Evolutionary conservation across 148 eudicot genomes (phyloP).

Genomic region (Vaccinium vitisidaea): DNA sequence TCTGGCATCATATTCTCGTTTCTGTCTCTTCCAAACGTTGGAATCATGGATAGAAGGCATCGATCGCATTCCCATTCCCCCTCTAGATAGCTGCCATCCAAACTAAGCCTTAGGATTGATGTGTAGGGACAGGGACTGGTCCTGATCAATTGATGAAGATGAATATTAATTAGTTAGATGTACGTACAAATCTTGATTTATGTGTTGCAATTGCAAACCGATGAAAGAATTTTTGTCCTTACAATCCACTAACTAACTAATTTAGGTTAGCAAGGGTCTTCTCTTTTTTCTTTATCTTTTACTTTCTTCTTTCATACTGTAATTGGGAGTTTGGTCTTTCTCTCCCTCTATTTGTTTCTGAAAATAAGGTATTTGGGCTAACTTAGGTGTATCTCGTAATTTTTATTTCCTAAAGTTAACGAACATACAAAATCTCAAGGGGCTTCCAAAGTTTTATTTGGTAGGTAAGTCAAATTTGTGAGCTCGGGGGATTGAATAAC

Average conservation of each 20-base stretch:
- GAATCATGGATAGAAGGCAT: too few species aligned
- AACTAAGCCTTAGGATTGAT: too few species aligned
- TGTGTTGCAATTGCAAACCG: neutral
- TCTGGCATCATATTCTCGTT: too few species aligned
- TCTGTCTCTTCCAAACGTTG: too few species aligned
- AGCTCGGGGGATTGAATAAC: too few species aligned
- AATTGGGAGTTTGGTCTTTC: neutral
- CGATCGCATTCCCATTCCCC: too few species aligned
- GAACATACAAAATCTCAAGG: neutral
- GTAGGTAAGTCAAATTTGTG: too few species aligned
- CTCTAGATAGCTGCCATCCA: too few species aligned
- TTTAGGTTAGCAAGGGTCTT: neutral
- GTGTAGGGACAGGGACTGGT: too few species aligned
- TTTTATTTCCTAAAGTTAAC: too few species aligned
- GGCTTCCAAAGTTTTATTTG: neutral
- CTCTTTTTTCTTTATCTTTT: neutral
- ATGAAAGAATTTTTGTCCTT: neutral
- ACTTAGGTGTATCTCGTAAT: neutral
- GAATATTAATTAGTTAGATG: neutral
- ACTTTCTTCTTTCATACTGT: neutral
- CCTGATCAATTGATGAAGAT: neutral
- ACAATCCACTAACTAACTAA: neutral
- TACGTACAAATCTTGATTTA: neutral
- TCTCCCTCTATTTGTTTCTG: neutral
- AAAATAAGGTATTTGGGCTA: neutral